Evolutionary conservation across 1,284 basidiomycete species (phyloP).

Genomic region (Microbotryomycetes sp.): DNA sequence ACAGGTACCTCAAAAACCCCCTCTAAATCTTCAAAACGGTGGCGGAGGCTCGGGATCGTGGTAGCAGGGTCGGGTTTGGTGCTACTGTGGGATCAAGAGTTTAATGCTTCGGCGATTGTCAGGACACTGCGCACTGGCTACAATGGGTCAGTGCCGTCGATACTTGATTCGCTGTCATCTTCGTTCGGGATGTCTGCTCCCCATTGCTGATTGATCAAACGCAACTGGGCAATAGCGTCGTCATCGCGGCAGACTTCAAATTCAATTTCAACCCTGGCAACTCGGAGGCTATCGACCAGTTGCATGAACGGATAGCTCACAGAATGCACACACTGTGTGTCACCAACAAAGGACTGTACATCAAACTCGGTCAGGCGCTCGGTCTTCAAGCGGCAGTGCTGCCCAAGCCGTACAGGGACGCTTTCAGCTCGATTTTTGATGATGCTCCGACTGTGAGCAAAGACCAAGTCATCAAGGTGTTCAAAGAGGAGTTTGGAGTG

Average conservation of each 20-base stretch:
- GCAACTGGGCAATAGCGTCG: slow-evolving; percentile 46
- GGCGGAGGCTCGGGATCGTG: slow-evolving; percentile 3
- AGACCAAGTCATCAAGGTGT: slow-evolving; percentile 58
- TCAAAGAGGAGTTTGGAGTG: slow-evolving; percentile 62
- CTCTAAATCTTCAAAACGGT: background rate
- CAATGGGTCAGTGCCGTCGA: slow-evolving; percentile 47
- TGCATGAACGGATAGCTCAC: slow-evolving; percentile 76
- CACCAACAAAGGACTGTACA: slow-evolving; percentile 76
- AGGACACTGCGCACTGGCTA: slow-evolving; percentile 61
- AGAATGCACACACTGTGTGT: slow-evolving; percentile 63
- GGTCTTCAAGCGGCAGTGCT: slow-evolving; percentile 76
- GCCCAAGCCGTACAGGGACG: slow-evolving; percentile 65
- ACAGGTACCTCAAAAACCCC: background rate
- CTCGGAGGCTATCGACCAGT: slow-evolving; percentile 59
- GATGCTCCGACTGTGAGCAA: slow-evolving; percentile 76
- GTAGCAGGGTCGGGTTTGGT: slow-evolving; percentile 44
- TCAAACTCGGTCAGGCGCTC: slow-evolving; percentile 63
- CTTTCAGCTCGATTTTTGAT: slow-evolving; percentile 75
- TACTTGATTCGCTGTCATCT: background rate
- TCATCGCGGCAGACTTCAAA: slow-evolving; percentile 72
- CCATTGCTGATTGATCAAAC: background rate
- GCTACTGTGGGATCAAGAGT: slow-evolving; percentile 54
- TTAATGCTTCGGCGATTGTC: slow-evolving; percentile 60
- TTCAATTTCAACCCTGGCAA: slow-evolving; percentile 65
- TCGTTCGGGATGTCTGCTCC: background rate